Evolutionary conservation across 2,329 filamentous ascomycete species (phyloP), one percentile per base, ranked within the genome.

Genomic region (Aspergillus calidoustus): DNA sequence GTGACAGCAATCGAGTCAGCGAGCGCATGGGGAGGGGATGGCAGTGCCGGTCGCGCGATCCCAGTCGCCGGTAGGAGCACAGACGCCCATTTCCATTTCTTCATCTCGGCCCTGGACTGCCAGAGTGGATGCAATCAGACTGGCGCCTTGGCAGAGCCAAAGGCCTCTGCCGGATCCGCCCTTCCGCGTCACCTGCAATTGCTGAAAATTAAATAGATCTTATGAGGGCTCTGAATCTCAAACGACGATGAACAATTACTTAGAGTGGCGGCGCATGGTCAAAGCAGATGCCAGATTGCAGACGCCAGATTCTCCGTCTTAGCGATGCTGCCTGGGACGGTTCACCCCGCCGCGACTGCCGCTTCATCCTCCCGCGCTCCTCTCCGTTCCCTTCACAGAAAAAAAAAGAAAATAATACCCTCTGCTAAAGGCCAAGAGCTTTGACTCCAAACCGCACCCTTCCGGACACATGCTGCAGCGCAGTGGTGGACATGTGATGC

Each of bases 401-500:
- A 56, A 59, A n/a, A 47, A 56, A 59, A 59, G 15, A 43, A 50
- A 48, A 34, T 34, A 56, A 52, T 11, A 46, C 34, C 34, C n/a
- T 19, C 25, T 8, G 47, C 38, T 9, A 47, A 31, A 6, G 41
- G 19, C 19, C 31, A 48, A 19, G 11, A 46, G 30, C 3, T 15
- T 30, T 17, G 19, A 44, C 23, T n/a, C 43, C 41, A 34, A 28
- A 41, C 1, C 3, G 34, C 17, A 52, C 30, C 13, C 9, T 54
- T 19, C 44, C 54, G 22, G 55, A 59, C 53, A 38, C 17, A 50
- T 58, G 51, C 48, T 55, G 54, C 23, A 53, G 28, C 28, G 28
- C 31, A 46, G 22, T 5, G 34, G 34, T 43, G 25, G 43, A 54
- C 61, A 63, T 60, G 61, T 63, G 61, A 63, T 46, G 55, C 22